Conservation (phyloP, 148 eudicot species). For the Tetragonia tetragonoides region DNA sequence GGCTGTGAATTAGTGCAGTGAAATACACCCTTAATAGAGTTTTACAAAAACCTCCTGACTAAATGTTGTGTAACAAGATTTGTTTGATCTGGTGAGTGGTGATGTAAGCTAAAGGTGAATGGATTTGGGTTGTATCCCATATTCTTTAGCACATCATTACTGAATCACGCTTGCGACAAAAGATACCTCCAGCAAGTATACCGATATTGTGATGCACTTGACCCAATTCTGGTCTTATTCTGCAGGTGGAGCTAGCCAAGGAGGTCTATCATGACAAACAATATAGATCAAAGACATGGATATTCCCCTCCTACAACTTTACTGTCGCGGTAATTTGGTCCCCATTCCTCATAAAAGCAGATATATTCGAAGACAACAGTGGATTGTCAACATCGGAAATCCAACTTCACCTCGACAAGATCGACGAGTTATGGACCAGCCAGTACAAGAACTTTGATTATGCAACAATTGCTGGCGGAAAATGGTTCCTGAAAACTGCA, state of each 20-base stretch:
- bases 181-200: not conserved
- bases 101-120: no score
- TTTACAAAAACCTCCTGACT: no score
- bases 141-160: no score
- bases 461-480: conserved; percentile 56
- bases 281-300: conserved; percentile 59
- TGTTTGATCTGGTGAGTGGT: no score
- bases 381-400: conserved; percentile 52
- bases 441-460: conserved; percentile 53
- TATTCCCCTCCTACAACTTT: conserved; percentile 62
- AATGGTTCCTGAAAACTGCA: conserved; percentile 70
- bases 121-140: no score
- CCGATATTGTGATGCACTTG: not conserved
- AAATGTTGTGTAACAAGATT: no score
- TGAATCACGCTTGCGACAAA: no score
- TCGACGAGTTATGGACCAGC: conserved; percentile 55
- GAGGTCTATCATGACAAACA: conserved; percentile 68
- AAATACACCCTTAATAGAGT: no score
- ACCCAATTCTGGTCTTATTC: not conserved
- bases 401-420: conserved; percentile 67
- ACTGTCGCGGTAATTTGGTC: conserved; percentile 69
- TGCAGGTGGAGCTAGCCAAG: conserved; percentile 62
- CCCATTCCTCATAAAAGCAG: conserved; percentile 64
- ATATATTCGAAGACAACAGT: conserved; percentile 55
- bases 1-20: no score